Base-by-base conservation (phyloP, 805 yeast species). In the Metschnikowia dekortorum region DNA sequence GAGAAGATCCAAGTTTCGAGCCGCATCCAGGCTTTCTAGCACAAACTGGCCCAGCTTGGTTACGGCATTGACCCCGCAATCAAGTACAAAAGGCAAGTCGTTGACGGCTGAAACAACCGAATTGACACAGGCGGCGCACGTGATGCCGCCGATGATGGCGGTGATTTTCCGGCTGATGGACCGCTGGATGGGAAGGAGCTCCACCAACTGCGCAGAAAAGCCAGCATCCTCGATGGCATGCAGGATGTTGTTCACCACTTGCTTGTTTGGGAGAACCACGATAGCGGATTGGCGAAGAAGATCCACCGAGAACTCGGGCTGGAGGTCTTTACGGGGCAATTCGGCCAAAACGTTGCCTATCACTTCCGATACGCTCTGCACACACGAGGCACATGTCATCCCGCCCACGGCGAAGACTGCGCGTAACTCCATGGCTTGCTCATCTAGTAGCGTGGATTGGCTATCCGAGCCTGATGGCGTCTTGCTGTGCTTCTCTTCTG, bases 91-190 rank as follows among this genome's bases (percentile, higher is more conserved):
- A 1, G 79, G 76, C 37, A 84, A 59, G 4, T 70, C 75, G 33
- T 62, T 62, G 28, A 71, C 80, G 32, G 79, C 74, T 8, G 72
- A 65, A 8, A 71, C 66, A 9, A 87, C 78, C 0, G 91, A 70
- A 38, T 74, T 74, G 1, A 81, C 81, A 64, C 94, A 84, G 0
- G 89, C 81, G 7, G 87, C 82, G 66, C 92, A 87, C 0, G 89
- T 81, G 64, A 86, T 85, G 3, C 91, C 92, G 9, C 85, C 87
- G 40, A 87, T 80, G 0, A 81, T 67, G 0, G 89, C 89, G 9
- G 74, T 69, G 8, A 84, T 78, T 56, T 76, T 77, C 56, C 70
- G 78, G 49, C 74, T 76, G 6, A 69, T 59, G 6, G 80, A 69
- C 33, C 78, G 68, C 32, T 75, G 75, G 3, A 83, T 75, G 0